phyloP scores from a whole-genome alignment of 768 basidiomycete species.

The Candolleomyces eurysporus region DNA sequence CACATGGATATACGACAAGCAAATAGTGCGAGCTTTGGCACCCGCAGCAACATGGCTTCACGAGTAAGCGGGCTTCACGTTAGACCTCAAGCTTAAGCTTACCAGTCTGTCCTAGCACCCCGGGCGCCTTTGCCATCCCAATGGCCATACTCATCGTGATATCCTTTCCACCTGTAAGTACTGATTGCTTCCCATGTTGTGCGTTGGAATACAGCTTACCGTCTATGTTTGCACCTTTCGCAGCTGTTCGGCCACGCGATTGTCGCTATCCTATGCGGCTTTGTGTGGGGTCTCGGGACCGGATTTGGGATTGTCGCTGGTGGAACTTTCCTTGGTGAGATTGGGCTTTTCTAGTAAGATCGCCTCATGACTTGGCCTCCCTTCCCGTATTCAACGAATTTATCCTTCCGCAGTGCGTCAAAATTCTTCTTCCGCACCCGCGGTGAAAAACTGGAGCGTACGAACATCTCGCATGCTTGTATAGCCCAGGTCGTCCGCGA shows the following conservation, averaged over 20 bases:
- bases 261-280: constrained; percentile 80
- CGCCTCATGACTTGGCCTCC: too few species aligned
- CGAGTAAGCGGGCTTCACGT: constrained; percentile 37
- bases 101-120: constrained; percentile 32
- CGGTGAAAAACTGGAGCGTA: constrained; percentile 70
- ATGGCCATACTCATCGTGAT: constrained; percentile 80
- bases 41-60: constrained; percentile 68
- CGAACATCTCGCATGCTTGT: constrained; percentile 57
- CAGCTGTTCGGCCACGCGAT: constrained; percentile 95
- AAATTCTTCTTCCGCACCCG: constrained; percentile 73
- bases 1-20: constrained; percentile 59
- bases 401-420: constrained; percentile 57
- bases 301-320: constrained; percentile 87
- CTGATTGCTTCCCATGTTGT: not conserved
- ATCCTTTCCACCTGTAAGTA: constrained; percentile 76
- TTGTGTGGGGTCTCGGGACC: constrained; percentile 86
- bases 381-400: too few species aligned
- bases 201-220: too few species aligned
- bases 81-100: not conserved
- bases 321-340: constrained; percentile 82
- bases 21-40: constrained; percentile 70
- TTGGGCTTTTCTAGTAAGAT: constrained; percentile 83
- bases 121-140: constrained; percentile 72
- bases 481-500: constrained; percentile 72
- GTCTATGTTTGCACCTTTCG: not conserved